Evolutionary conservation across 2,329 filamentous ascomycete genomes (phyloP), one percentile per base, ranked within the genome.

Genomic region (Hirsutella thompsonii): DNA sequence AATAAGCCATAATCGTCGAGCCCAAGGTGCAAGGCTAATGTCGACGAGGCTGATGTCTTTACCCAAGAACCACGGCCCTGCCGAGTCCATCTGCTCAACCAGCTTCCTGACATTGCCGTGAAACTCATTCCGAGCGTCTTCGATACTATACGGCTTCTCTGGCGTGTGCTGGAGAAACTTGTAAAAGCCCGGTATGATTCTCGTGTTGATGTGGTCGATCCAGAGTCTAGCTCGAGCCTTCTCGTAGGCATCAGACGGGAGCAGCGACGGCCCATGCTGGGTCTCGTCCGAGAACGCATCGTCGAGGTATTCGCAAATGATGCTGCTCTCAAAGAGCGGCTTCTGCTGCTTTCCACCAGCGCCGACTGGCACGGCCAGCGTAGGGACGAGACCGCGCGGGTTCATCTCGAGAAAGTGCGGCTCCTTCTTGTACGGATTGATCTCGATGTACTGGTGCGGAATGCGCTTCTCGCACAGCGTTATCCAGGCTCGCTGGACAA

Each of bases 381-480:
- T 87, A 0, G 84, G 85, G 2, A 89, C 79, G 1, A 89, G 67
- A 1, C 83, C 83, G 11, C 82, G 74, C 0, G 83, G 83, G 53
- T 90, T 90, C 46, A 89, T 66, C 8, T 70, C 67, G 19, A 89
- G 66, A 21, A 88, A 79, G 1, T 72, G 76, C 3, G 72, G 60
- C 0, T 75, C 76, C 53, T 89, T 89, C 57, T 79, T 66, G 64
- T 88, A 88, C 0, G 83, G 83, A 57, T 88, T 87, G 44, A 87
- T 79, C 64, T 85, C 80, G 47, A 83, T 68, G 56, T 85, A 86
- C 61, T 88, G 78, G 55, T 89, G 81, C 14, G 75, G 72, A 23
- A 87, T 81, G 2, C 68, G 61, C 57, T 89, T 88, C 56, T 88
- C 83, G 52, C 79, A 72, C 10, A 89, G 69, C 1, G 79, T 74